A percentile compares a stretch with the other conserved stretches of the same genome.
Evolutionary conservation across 805 yeast species (phyloP).

Genomic region (Candida nitratophila): DNA sequence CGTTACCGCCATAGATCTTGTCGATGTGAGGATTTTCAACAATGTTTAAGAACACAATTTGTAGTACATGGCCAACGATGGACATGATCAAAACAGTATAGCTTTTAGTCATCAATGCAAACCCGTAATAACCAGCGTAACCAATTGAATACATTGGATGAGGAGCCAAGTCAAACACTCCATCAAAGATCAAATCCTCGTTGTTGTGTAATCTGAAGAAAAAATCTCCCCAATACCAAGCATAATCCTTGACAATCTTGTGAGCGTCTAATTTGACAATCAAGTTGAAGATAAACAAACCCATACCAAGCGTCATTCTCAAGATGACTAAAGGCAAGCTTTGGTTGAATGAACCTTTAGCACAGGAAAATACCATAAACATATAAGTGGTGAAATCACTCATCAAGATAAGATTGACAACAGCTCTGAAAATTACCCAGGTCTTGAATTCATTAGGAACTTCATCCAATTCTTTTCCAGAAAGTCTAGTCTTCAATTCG

Average conservation of each 20-base stretch:
- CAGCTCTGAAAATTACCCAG: conserved; percentile 73
- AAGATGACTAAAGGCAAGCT: conserved; percentile 34
- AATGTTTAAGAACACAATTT: conserved; percentile 63
- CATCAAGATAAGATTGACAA: conserved; percentile 78
- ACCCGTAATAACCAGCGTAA: conserved; percentile 80
- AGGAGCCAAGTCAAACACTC: conserved; percentile 84
- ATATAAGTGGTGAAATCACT: conserved; percentile 75
- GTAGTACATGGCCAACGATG: conserved; percentile 66
- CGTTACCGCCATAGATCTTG: conserved; percentile 53
- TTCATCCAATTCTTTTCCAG: conserved; percentile 6
- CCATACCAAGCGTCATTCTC: conserved; percentile 52
- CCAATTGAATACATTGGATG: conserved; percentile 93
- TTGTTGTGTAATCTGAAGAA: conserved; percentile 69
- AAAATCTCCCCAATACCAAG: conserved; percentile 96
- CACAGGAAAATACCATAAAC: conserved; percentile 44
- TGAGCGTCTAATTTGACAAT: conserved; percentile 89
- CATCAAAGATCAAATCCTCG: conserved; percentile 70
- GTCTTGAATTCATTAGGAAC: conserved; percentile 72
- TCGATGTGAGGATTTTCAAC: conserved; percentile 87
- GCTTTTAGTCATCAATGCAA: conserved; percentile 69
- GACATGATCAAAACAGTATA: conserved; percentile 66
- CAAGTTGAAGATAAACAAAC: conserved; percentile 61
- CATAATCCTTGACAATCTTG: conserved; percentile 80
- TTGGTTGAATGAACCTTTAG: conserved; percentile 35
- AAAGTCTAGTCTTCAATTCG: conserved; percentile 26